A percentile compares a stretch with the other conserved stretches of the same genome.
Conservation (phyloP, 768 basidiomycete species). For the Psilocybe cyanescens region DNA sequence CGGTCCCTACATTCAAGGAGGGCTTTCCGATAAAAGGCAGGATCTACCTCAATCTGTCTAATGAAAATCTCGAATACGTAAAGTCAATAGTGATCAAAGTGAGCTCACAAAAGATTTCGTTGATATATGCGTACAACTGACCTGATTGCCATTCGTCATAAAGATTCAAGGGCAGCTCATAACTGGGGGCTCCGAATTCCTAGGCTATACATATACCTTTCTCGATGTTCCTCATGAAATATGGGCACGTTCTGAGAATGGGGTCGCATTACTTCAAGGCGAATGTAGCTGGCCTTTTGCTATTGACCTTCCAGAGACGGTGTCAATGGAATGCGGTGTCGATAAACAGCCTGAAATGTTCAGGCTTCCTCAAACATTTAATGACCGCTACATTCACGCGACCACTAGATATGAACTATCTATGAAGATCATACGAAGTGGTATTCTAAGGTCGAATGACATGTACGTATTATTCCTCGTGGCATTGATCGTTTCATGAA, state of each 20-base stretch:
- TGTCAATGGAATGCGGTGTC: slow-evolving; percentile 21
- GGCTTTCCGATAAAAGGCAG: slow-evolving; percentile 6
- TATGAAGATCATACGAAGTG: slow-evolving; percentile 31
- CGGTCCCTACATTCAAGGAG: neutral
- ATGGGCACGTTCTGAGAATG: slow-evolving; percentile 1
- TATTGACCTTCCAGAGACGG: slow-evolving; percentile 40
- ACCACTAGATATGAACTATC: slow-evolving; percentile 38
- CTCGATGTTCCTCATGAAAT: neutral
- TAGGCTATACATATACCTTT: neutral
- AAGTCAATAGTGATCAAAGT: neutral
- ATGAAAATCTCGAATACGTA: neutral
- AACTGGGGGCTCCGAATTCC: neutral
- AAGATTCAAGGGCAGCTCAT: neutral
- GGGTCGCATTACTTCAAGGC: slow-evolving; percentile 21
- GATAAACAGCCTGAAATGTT: slow-evolving; percentile 25
- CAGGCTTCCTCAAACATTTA: slow-evolving; percentile 39
- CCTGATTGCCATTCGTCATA: neutral
- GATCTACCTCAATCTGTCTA: neutral
- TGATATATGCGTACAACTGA: neutral
- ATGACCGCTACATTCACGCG: slow-evolving; percentile 36
- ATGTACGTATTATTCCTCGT: slow-evolving; percentile 24
- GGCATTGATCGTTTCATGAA: neutral
- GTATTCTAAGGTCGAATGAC: slow-evolving; percentile 30
- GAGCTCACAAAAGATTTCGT: neutral
- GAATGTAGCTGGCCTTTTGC: slow-evolving; percentile 37